These are phyloP conservation scores for Lepidium aucheri DNA, from an alignment of 345 rosid species.

Conservation along the genomic window DNA sequence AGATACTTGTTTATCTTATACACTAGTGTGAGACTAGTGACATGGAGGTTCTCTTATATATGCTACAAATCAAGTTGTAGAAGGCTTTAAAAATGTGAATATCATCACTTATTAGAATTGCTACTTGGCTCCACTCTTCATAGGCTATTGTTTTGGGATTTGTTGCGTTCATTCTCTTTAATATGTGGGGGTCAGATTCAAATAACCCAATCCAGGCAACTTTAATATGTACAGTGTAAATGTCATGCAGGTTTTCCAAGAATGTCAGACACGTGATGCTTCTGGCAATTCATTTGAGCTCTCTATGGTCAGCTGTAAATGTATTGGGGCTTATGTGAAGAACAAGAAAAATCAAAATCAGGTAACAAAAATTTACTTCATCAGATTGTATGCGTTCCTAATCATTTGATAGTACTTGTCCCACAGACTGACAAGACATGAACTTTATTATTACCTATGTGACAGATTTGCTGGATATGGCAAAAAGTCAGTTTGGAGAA, in stretches of 20 bases:
- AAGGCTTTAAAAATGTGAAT: background rate
- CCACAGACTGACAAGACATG: background rate
- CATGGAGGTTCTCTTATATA: background rate
- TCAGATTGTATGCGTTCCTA: background rate
- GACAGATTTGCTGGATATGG: conserved; percentile 94
- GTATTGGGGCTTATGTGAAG: conserved; percentile 94
- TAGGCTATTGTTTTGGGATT: background rate
- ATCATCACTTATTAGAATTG: background rate
- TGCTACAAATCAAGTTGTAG: background rate
- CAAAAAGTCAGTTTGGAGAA: conserved; percentile 60
- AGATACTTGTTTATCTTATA: background rate
- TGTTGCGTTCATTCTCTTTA: background rate
- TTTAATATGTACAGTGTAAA: background rate
- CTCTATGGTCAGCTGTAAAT: conserved; percentile 66
- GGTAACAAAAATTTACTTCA: conserved; percentile 29
- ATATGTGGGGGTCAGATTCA: background rate
- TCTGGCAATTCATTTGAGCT: conserved; percentile 67
- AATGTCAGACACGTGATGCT: conserved; percentile 43
- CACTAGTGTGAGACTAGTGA: background rate
- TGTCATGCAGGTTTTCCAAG: conserved; percentile 60
- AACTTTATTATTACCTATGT: background rate
- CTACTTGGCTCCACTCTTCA: background rate
- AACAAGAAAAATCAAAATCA: conserved; percentile 91
- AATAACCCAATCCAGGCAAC: background rate
- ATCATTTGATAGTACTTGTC: background rate